Percentiles rank a stretch among this genome's conserved stretches.
phyloP scores from a whole-genome alignment of 192 early-diverging fungal genomes.

The Umbelopsis vinacea region DNA sequence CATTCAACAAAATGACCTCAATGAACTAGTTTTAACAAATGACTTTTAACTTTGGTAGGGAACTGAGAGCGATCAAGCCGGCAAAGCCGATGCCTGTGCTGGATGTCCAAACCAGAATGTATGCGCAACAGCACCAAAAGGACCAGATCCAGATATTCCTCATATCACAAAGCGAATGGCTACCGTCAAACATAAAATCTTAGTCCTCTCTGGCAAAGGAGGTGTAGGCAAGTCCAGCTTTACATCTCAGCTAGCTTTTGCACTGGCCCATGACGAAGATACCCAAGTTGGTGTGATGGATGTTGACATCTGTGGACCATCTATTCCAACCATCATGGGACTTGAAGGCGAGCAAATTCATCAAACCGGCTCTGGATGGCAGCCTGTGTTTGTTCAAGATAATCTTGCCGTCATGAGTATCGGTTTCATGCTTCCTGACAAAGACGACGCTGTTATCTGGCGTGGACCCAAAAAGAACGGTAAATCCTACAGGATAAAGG shows the following conservation, averaged over 20 bases:
- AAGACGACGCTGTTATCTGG: slow-evolving; percentile 95
- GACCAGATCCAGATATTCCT: slow-evolving; percentile 79
- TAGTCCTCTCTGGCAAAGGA: slow-evolving; percentile 97
- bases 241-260: slow-evolving; percentile 87
- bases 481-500: not conserved
- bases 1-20: not conserved
- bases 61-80: slow-evolving; percentile 70
- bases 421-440: slow-evolving; percentile 87
- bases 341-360: slow-evolving; percentile 83
- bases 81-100: slow-evolving; percentile 73
- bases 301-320: slow-evolving; percentile 96
- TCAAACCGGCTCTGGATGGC: slow-evolving; percentile 79
- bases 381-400: slow-evolving; percentile 78
- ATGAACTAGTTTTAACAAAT: not conserved
- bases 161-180: slow-evolving; percentile 66
- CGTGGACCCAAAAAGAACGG: slow-evolving; percentile 94
- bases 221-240: slow-evolving; percentile 97
- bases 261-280: slow-evolving; percentile 66
- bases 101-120: slow-evolving; percentile 83
- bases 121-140: slow-evolving; percentile 77
- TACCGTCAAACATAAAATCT: slow-evolving; percentile 82
- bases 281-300: slow-evolving; percentile 85
- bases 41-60: slow-evolving; percentile 48
- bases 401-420: slow-evolving; percentile 90
- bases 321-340: slow-evolving; percentile 93